Evolutionary conservation across 2,329 filamentous ascomycete species (phyloP).

Genomic region (Davidsoniella neocaledoniae): DNA sequence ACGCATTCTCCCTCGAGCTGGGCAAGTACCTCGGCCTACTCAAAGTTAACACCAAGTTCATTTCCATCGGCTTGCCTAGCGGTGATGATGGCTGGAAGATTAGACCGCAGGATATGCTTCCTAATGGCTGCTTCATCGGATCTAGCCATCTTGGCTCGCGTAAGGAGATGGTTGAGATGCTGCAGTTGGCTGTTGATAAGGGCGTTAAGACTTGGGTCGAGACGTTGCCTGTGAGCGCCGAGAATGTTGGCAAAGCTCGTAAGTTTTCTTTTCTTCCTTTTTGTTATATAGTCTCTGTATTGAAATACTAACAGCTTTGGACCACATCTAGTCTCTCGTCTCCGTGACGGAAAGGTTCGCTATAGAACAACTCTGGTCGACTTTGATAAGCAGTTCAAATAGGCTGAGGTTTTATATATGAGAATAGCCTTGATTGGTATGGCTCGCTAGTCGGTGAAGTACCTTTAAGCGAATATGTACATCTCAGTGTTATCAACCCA

Average conservation of each 20-base stretch:
- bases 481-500: no score
- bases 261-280: not conserved
- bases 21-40: slow-evolving; percentile 58
- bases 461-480: no score
- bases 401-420: not conserved
- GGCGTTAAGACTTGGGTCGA: slow-evolving; percentile 55
- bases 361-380: slow-evolving; percentile 15
- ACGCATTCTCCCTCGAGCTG: slow-evolving; percentile 50
- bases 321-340: slow-evolving; percentile 1
- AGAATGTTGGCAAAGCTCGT: slow-evolving; percentile 25
- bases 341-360: slow-evolving; percentile 11
- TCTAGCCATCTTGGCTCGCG: slow-evolving; percentile 55
- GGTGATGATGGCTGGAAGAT: slow-evolving; percentile 49
- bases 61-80: slow-evolving; percentile 65
- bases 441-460: no score
- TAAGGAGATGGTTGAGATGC: slow-evolving; percentile 54
- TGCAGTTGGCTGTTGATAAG: slow-evolving; percentile 54
- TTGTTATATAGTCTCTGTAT: not conserved
- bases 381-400: slow-evolving; percentile 15
- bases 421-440: not conserved
- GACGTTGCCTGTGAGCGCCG: slow-evolving; percentile 55
- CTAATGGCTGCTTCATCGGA: slow-evolving; percentile 58
- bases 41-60: slow-evolving; percentile 67
- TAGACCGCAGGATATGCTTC: slow-evolving; percentile 57
- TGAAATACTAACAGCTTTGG: not conserved